Base-by-base conservation (phyloP, 2,329 filamentous ascomycete genomes). In the Hypoxylon sp. region DNA sequence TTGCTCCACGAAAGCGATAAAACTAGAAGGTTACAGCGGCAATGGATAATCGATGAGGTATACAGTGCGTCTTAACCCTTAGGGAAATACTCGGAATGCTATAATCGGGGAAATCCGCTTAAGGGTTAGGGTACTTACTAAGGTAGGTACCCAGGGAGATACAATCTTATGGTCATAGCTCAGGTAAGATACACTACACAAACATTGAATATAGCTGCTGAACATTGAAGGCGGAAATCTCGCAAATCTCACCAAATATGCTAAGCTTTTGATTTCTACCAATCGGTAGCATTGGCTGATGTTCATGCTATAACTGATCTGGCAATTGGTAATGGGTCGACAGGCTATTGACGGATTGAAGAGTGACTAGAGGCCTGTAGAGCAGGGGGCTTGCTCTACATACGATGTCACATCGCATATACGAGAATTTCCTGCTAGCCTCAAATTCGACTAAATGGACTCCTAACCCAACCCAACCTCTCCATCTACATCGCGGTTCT, bases 401-500 rank as follows among this genome's bases (percentile, higher is more conserved):
- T 57, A 57, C 67, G 67, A 70, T 58, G 74, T 75, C 60, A 62
- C 71, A 75, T 70, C 67, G 74, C 74, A 76, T 75, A 76, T 76
- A 76, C 74, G 74, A 76, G 70, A 62, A 67, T 62, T 53, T 46
- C 31, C 59, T 69, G 57, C 58, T 44, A 44, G 39, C 39, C 11
- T 42, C 31, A 66, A 68, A 59, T 64, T 51, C 66, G 62, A 64
- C n/a, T 60, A 11, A 42, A 29, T 33, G 39, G 14, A 60, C 35
- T 60, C 44, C 52, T 19, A 39, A 53, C 39, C 42, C 11, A 64
- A 61, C 37, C 37, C 10, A 50, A 59, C 33, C 46, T 39, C 39
- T 10, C 19, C 46, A 33, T 44, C 24, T 39, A 44, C 11, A 52
- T 63, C 44, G 17, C 50, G 22, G 19, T 31, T 57, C 9, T 42